Conservation (phyloP, 2,329 filamentous ascomycete genomes). For the Aaosphaeria pasadenensis region DNA sequence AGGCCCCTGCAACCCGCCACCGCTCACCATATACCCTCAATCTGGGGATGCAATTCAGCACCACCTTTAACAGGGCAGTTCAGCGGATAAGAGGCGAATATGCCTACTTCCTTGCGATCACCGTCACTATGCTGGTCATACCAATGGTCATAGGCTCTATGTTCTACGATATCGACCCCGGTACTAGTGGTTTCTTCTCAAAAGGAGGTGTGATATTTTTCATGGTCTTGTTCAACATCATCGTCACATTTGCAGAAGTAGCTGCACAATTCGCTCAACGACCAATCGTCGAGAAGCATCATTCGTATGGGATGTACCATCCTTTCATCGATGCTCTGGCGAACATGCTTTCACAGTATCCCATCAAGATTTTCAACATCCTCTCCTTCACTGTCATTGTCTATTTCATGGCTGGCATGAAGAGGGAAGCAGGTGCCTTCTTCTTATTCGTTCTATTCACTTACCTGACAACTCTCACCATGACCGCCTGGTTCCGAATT, state of each 20-base stretch:
- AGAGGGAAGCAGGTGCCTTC: constrained; percentile 67
- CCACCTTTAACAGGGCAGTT: background rate
- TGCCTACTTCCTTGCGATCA: background rate
- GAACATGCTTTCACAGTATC: constrained; percentile 61
- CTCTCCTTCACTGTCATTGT: constrained; percentile 56
- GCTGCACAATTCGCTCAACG: constrained; percentile 53
- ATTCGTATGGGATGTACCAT: constrained; percentile 78
- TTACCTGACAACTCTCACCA: constrained; percentile 24
- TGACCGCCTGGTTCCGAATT: constrained; percentile 2
- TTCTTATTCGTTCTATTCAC: constrained; percentile 74
- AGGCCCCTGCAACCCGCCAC: background rate
- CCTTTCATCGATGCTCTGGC: constrained; percentile 70
- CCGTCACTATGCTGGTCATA: background rate
- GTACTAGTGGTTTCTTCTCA: constrained; percentile 46
- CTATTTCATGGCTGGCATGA: constrained; percentile 79
- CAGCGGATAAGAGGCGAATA: background rate
- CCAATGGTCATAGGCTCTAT: constrained; percentile 1
- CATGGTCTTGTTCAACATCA: constrained; percentile 57
- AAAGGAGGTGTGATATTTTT: constrained; percentile 64
- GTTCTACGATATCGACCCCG: constrained; percentile 4
- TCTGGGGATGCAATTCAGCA: background rate
- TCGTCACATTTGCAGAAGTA: constrained; percentile 63
- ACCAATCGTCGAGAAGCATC: constrained; percentile 82
- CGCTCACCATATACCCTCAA: background rate
- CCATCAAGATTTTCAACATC: constrained; percentile 55